phyloP scores from a whole-genome alignment of 495 filamentous ascomycete genomes.

The Hyphodiscus hymeniophilus region DNA sequence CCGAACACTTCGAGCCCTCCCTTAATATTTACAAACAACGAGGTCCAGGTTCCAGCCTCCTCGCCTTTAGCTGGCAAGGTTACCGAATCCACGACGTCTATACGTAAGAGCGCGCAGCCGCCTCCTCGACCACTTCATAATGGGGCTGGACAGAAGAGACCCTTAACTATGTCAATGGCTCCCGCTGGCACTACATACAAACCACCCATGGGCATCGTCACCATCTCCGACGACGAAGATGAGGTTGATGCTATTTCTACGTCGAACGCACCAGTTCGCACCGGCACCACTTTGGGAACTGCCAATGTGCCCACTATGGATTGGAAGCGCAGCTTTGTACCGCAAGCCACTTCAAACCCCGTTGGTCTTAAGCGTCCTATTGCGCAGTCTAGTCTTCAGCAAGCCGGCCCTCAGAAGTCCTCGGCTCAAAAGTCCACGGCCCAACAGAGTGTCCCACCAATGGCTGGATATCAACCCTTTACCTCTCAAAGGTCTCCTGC shows the following conservation, averaged over 20 bases:
- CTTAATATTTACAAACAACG: constrained; percentile 23
- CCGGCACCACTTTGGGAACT: constrained; percentile 13
- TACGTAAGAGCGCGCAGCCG: not conserved
- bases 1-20: constrained; percentile 26
- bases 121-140: too few species aligned
- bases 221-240: constrained; percentile 36
- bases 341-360: too few species aligned
- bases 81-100: not conserved
- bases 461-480: too few species aligned
- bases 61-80: constrained; percentile 50
- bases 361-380: too few species aligned
- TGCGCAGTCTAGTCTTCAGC: too few species aligned
- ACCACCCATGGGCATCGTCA: constrained; percentile 37
- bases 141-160: not conserved
- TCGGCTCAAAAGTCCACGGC: too few species aligned
- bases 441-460: too few species aligned
- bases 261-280: constrained; percentile 49
- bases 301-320: too few species aligned
- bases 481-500: too few species aligned
- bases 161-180: constrained; percentile 45
- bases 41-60: constrained; percentile 78
- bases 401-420: too few species aligned
- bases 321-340: too few species aligned
- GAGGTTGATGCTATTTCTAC: too few species aligned
- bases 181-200: constrained; percentile 70